Evolutionary conservation across 495 filamentous ascomycete genomes (phyloP).

Genomic region (Friedmanniomyces endolithicus): DNA sequence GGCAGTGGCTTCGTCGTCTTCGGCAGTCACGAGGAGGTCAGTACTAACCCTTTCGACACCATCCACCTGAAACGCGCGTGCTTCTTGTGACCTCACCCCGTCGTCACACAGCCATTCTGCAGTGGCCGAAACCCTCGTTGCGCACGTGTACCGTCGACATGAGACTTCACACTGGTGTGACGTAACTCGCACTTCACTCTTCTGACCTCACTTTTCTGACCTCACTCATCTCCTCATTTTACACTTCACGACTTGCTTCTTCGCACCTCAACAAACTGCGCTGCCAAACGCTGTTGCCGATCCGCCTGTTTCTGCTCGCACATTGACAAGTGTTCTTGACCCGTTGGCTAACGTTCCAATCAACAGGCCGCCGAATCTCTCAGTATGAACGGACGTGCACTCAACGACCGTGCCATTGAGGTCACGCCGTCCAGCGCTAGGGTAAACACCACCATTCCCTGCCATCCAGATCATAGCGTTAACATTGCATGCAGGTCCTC

Average conservation of each 20-base stretch:
- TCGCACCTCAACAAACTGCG: not conserved
- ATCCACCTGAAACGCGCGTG: not conserved
- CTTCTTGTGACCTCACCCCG: not conserved
- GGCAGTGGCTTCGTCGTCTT: constrained; percentile 96
- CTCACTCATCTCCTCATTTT: not conserved
- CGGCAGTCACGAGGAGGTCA: constrained; percentile 96
- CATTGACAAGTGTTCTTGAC: not conserved
- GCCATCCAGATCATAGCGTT: not conserved
- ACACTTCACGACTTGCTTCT: not conserved
- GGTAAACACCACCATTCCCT: constrained; percentile 2
- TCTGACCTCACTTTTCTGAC: not conserved
- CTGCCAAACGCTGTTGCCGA: not conserved
- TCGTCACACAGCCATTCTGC: not conserved
- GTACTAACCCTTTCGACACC: constrained; percentile 19
- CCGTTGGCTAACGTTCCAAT: not conserved
- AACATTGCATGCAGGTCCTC: constrained; percentile 43
- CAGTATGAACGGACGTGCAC: constrained; percentile 95
- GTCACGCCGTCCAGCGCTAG: constrained; percentile 92
- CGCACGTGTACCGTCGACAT: not conserved
- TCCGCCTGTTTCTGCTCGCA: too few species aligned
- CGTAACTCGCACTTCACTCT: not conserved
- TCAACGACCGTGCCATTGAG: constrained; percentile 98
- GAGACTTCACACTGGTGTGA: not conserved
- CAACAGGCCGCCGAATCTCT: constrained; percentile 66
- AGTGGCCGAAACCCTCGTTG: not conserved